Conservation (phyloP, 495 filamentous ascomycete genomes). For the Daldinia concentrica region DNA sequence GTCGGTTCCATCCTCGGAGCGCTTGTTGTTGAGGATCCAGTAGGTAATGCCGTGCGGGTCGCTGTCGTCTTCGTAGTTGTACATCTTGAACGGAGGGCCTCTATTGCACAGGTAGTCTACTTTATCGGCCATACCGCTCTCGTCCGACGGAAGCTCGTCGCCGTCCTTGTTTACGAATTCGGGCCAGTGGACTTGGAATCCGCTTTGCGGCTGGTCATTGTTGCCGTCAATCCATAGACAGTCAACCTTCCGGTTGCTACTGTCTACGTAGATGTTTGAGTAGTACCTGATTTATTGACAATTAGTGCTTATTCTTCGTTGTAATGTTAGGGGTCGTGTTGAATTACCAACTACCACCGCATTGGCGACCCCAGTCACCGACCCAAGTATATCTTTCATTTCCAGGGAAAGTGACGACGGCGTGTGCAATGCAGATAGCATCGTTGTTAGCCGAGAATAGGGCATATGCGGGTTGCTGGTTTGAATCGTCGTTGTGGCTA, state of each 20-base stretch:
- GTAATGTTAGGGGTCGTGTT: neutral
- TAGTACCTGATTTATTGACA: slow-evolving; percentile 33
- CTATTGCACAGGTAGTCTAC: slow-evolving; percentile 28
- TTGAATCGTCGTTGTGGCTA: slow-evolving; percentile 22
- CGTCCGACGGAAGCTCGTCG: neutral
- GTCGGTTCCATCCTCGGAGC: slow-evolving; percentile 1
- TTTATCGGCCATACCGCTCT: slow-evolving; percentile 5
- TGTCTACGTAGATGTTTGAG: slow-evolving; percentile 58
- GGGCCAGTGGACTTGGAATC: slow-evolving; percentile 49
- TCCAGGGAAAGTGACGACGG: slow-evolving; percentile 42
- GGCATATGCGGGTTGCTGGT: slow-evolving; percentile 43
- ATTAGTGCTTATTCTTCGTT: neutral
- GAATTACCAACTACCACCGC: slow-evolving; percentile 37
- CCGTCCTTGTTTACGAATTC: slow-evolving; percentile 27
- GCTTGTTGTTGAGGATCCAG: slow-evolving; percentile 30
- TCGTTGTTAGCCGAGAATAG: slow-evolving; percentile 47
- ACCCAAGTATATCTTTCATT: slow-evolving; percentile 43
- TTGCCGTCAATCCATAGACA: slow-evolving; percentile 49
- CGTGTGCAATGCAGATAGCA: slow-evolving; percentile 46
- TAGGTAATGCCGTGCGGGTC: slow-evolving; percentile 27
- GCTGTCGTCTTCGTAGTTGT: slow-evolving; percentile 24
- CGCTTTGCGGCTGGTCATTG: slow-evolving; percentile 45
- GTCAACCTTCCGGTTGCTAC: slow-evolving; percentile 50
- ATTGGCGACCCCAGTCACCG: slow-evolving; percentile 45
- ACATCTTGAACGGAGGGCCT: slow-evolving; percentile 32